Base-by-base conservation (phyloP, 371 early-diverging fungal species). In the Apophysomyces trapeziformis region DNA sequence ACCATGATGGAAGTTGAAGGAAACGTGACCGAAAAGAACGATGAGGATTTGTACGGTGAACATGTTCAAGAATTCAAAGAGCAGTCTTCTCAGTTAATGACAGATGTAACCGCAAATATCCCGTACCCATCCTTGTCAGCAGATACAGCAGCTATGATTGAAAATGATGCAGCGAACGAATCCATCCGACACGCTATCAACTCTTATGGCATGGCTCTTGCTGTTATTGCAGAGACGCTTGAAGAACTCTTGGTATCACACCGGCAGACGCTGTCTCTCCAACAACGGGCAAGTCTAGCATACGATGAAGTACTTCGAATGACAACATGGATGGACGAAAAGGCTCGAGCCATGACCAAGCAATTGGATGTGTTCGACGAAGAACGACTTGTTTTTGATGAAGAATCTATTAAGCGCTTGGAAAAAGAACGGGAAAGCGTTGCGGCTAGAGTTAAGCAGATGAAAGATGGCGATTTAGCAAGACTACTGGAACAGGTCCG, bases 261-360 rank as follows among this genome's bases (percentile, higher is more conserved):
- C 9, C 75, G 81, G 59, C 70, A 76, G 26, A 60, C 70, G 11
- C 67, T 79, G 8, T 71, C 74, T 11, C 64, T 84, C 7, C 78
- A 80, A 37, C 75, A 75, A 59, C 67, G 77, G 18, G 73, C 78
- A 7, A 70, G 64, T 11, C 72, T 72, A 16, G 74, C 75, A 12
- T 76, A 69, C 45, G 76, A 80, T 46, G 69, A 76, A n/a, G 70
- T 82, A 67, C 56, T 41, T 0, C 65, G 76, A 7, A 57, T 79
- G 46, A 74, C 61, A 26, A 60, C 61, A 5, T 84, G 83, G 84
- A 77, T 85, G 69, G 68, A 76, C 16, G 81, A 84, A 18, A 67
- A 75, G 9, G 62, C 66, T 38, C 69, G 71, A 18, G 57, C 65
- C 1, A n/a, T 81, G 38, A 60, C 47, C 36, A 70, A 74, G 38